Evolutionary conservation across 192 early-diverging fungal species (phyloP).

Genomic region (Mortierella alpina): DNA sequence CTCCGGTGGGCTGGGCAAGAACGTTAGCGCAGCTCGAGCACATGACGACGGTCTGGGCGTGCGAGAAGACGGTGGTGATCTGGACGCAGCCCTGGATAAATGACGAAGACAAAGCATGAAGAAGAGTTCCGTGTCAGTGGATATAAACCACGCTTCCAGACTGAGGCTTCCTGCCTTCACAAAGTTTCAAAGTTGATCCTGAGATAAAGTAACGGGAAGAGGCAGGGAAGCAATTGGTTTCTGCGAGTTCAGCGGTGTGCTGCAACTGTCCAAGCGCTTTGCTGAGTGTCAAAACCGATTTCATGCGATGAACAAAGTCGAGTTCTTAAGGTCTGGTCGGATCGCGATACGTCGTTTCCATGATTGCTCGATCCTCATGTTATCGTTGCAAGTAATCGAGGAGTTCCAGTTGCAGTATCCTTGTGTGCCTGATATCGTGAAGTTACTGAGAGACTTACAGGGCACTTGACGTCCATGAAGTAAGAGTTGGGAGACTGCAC

Average conservation of each 20-base stretch:
- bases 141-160: neutral
- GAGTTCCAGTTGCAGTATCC: neutral
- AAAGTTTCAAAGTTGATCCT: neutral
- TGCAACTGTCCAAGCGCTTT: too few species aligned
- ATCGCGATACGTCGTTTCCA: neutral
- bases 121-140: neutral
- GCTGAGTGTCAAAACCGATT: too few species aligned
- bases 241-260: too few species aligned
- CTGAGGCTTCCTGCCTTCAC: neutral
- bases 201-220: too few species aligned
- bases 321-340: neutral
- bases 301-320: too few species aligned
- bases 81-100: constrained; percentile 82
- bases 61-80: constrained; percentile 99
- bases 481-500: constrained; percentile 97
- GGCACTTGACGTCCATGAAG: constrained; percentile 99
- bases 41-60: constrained; percentile 98
- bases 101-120: neutral
- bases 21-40: constrained; percentile 97
- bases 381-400: neutral
- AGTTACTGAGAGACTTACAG: constrained; percentile 50
- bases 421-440: neutral
- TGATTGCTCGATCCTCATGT: neutral
- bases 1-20: constrained; percentile 99
- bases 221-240: too few species aligned